Evolutionary conservation across 2,329 filamentous ascomycete species (phyloP).

Genomic region (Rhynchosporium secalis): DNA sequence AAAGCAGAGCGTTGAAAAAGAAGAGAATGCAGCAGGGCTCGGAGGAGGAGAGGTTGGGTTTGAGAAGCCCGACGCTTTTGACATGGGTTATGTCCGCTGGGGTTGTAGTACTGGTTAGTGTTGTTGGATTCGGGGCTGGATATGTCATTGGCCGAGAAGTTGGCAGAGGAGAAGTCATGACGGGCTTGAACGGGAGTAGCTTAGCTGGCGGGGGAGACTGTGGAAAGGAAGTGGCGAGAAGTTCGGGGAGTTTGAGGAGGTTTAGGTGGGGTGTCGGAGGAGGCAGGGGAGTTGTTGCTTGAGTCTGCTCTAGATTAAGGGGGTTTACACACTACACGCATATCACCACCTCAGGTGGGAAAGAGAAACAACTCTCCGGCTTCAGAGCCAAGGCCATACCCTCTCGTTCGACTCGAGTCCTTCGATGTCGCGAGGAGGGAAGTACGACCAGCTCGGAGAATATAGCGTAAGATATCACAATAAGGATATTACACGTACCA

Average conservation of each 20-base stretch:
- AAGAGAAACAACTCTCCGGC: not conserved
- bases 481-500: no score
- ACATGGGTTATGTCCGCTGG: slow-evolving; percentile 66
- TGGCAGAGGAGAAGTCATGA: slow-evolving; percentile 56
- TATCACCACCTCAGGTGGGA: not conserved
- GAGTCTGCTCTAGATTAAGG: not conserved
- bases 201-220: slow-evolving; percentile 29
- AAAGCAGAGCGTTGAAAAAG: slow-evolving; percentile 51
- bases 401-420: no score
- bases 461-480: no score
- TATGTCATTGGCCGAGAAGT: slow-evolving; percentile 69
- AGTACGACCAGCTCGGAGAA: no score
- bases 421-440: no score
- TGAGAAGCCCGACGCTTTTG: slow-evolving; percentile 60
- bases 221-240: slow-evolving; percentile 33
- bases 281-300: slow-evolving; percentile 34
- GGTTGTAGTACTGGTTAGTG: slow-evolving; percentile 66
- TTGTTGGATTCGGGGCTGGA: slow-evolving; percentile 68
- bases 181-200: slow-evolving; percentile 30
- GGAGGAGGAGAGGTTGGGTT: slow-evolving; percentile 38
- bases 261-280: slow-evolving; percentile 38
- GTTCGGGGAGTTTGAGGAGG: slow-evolving; percentile 32
- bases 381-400: no score
- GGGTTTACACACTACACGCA: not conserved
- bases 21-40: slow-evolving; percentile 42